A percentile compares a stretch with the other conserved stretches of the same genome.
Conservation (phyloP, 1,284 basidiomycete genomes). For the Somion occarium region DNA sequence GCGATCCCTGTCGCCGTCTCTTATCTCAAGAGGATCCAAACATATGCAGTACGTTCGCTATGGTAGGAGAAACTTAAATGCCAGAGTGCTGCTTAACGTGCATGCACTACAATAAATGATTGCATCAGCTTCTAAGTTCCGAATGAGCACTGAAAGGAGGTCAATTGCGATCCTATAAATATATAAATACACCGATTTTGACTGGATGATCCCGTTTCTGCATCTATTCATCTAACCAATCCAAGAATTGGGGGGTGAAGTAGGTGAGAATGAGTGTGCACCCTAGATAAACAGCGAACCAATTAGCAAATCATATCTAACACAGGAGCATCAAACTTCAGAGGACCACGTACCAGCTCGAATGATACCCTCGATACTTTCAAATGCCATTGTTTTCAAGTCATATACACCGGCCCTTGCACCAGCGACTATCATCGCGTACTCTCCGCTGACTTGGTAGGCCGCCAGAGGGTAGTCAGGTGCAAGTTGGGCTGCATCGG, state of each 20-base stretch:
- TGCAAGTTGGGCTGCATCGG: slow-evolving; percentile 81
- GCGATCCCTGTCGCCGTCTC: too few species aligned
- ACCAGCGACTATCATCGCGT: slow-evolving; percentile 94
- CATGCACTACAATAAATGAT: too few species aligned
- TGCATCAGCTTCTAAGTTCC: too few species aligned
- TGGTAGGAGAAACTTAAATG: too few species aligned
- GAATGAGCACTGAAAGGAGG: too few species aligned
- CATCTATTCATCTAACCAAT: slow-evolving; percentile 67
- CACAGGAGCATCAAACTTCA: too few species aligned
- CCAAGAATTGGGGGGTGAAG: slow-evolving; percentile 94
- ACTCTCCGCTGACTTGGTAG: slow-evolving; percentile 97
- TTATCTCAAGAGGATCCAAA: too few species aligned
- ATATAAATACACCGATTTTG: not conserved
- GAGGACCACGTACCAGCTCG: slow-evolving; percentile 78
- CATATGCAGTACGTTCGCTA: too few species aligned
- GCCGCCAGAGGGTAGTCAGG: slow-evolving; percentile 88
- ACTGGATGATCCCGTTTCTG: not conserved
- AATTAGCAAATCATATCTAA: too few species aligned
- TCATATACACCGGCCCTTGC: slow-evolving; percentile 93
- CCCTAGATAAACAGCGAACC: slow-evolving; percentile 54
- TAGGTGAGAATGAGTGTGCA: slow-evolving; percentile 90
- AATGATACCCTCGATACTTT: slow-evolving; percentile 86
- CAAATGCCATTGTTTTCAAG: slow-evolving; percentile 89
- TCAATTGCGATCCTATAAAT: too few species aligned
- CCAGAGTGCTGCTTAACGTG: too few species aligned